Base-by-base conservation (phyloP, 2,329 filamentous ascomycete genomes). In the Rutstroemia sp. region DNA sequence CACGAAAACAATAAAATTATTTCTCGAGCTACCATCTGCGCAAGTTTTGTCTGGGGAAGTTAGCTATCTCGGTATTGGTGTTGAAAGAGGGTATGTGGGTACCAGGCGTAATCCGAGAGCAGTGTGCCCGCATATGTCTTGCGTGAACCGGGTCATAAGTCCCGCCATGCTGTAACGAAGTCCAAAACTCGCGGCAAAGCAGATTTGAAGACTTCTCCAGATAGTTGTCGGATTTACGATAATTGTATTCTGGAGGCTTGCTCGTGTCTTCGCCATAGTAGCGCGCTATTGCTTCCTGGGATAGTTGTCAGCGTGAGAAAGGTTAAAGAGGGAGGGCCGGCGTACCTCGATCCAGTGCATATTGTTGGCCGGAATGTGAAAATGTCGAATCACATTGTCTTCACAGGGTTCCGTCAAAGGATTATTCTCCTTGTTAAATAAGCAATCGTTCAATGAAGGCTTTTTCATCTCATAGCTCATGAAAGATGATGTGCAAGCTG, bases 51-150 rank as follows among this genome's bases (percentile, higher is more conserved):
- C 54, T 61, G 39, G 19, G 16, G 27, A n/a, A 37, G 14, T 41
- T 27, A 25, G 12, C 52, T 12, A 30, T 38, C 23, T 46, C 9
- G 10, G 19, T 19, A 30, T 34, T 37, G n/a, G 9, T n/a, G 18
- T 5, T 42, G 14, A 42, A 42, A 42, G 39, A 16, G 39, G 39
- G 45, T n/a, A 45, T 7, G 45, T 25, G 25, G 25, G 25, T 59
- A 59, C 59, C 54, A 27, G 60, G 58, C 9, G 59, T 59, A 10
- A 64, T 59, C 2, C 48, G 52, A 18, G 59, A 59, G 30, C 59
- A 63, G 14, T 52, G 58, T 5, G 62, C 55, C 4, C 62, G 53
- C 61, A 64, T 61, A 48, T 63, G 59, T 14, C 62, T 50, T 16
- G 62, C 54, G 46, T 64, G 62, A 46, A 57, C 51, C 19, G 59